Evolutionary conservation across 345 rosid genomes (phyloP).

Genomic region (Brassica rapa): DNA sequence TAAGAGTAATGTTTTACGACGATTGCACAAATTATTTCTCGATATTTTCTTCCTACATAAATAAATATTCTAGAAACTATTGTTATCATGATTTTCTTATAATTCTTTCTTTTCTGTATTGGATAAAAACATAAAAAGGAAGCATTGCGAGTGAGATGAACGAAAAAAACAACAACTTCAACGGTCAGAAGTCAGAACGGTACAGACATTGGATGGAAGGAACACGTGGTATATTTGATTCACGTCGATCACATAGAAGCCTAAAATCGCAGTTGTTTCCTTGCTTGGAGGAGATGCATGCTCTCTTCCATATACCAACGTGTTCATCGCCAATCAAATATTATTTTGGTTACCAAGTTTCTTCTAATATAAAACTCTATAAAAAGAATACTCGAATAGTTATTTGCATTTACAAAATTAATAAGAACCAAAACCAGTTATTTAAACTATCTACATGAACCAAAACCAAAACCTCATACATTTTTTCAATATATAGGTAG

Average conservation of each 20-base stretch:
- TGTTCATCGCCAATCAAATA: not conserved
- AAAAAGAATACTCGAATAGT: not conserved
- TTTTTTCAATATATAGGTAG: no score
- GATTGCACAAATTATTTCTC: not conserved
- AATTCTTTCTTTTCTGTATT: not conserved
- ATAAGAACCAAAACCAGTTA: not conserved
- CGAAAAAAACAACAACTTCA: not conserved
- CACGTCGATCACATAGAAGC: not conserved
- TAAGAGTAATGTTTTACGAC: not conserved
- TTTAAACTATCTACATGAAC: no score
- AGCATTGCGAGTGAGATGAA: not conserved
- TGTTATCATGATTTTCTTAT: not conserved
- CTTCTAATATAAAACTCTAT: no score
- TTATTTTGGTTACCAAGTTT: not conserved
- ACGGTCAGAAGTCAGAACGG: not conserved
- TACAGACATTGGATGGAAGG: not conserved
- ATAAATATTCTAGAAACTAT: not conserved
- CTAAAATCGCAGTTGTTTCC: no score
- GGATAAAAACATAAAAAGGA: not conserved
- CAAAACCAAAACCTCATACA: no score
- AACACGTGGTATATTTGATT: no score
- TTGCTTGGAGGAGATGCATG: not conserved
- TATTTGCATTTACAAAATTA: not conserved
- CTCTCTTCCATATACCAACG: not conserved
- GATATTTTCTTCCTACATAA: not conserved